Evolutionary conservation across 805 yeast genomes (phyloP).

Genomic region (Ogataea corticis): DNA sequence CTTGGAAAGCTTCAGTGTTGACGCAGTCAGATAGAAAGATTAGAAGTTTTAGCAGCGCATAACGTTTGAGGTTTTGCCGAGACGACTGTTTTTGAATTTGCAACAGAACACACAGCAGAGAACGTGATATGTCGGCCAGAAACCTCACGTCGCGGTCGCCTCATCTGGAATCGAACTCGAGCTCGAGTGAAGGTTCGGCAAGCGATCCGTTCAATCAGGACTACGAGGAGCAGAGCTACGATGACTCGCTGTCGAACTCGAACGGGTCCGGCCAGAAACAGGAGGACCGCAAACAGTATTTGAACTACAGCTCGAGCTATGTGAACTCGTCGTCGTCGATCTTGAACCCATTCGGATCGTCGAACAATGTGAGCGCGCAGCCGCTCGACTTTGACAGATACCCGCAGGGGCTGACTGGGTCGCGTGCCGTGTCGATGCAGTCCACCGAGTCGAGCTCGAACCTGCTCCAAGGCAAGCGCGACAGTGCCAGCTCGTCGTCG

Average conservation of each 20-base stretch:
- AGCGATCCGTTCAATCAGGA: slow-evolving; percentile 34
- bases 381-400: slow-evolving; percentile 66
- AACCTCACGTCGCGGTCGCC: slow-evolving; percentile 37
- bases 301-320: slow-evolving; percentile 25
- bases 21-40: background rate
- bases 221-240: slow-evolving; percentile 33
- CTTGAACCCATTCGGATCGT: slow-evolving; percentile 33
- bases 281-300: slow-evolving; percentile 23
- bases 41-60: background rate
- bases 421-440: slow-evolving; percentile 57
- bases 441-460: slow-evolving; percentile 38
- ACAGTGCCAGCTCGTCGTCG: slow-evolving; percentile 22
- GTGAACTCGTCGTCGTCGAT: slow-evolving; percentile 32
- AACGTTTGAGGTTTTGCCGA: background rate
- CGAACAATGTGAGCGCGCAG: slow-evolving; percentile 21
- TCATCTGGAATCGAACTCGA: slow-evolving; percentile 31
- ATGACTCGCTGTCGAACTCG: slow-evolving; percentile 25
- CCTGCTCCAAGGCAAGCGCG: slow-evolving; percentile 16
- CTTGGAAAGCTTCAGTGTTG: no score
- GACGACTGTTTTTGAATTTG: slow-evolving; percentile 2
- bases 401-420: slow-evolving; percentile 57
- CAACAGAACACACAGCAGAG: slow-evolving; percentile 4
- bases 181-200: slow-evolving; percentile 25
- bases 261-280: slow-evolving; percentile 20
- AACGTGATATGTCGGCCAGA: slow-evolving; percentile 31